Evolutionary conservation across 495 filamentous ascomycete species (phyloP).

Genomic region (Podospora fimiseda): DNA sequence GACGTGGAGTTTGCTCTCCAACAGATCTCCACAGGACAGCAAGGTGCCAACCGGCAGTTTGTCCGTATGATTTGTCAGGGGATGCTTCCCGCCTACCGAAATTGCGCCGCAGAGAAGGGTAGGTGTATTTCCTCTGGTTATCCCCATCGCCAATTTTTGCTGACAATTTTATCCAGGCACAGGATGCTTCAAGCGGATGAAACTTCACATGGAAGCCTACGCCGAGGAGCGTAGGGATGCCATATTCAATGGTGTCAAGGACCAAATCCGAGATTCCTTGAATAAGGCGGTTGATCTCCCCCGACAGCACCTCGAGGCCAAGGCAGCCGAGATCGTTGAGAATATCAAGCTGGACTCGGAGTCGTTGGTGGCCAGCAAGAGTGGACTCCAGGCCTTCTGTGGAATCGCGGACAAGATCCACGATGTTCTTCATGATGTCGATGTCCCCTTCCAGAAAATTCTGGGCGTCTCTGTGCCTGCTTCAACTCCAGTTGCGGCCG

Average conservation of each 20-base stretch:
- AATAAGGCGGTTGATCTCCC: background rate
- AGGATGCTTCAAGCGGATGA: background rate
- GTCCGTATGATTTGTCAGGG: constrained; percentile 36
- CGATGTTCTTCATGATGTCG: background rate
- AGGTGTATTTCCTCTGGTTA: constrained; percentile 5
- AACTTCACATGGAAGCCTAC: background rate
- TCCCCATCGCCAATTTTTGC: background rate
- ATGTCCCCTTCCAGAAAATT: background rate
- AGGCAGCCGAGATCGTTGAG: background rate
- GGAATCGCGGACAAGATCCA: background rate
- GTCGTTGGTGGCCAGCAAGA: background rate
- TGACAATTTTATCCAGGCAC: background rate
- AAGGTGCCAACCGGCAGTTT: constrained; percentile 50
- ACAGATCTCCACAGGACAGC: constrained; percentile 36
- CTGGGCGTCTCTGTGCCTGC: background rate
- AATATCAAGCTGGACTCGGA: background rate
- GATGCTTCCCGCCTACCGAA: constrained; percentile 40
- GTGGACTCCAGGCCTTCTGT: background rate
- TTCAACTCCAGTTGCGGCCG: too few species aligned
- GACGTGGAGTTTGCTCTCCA: constrained; percentile 26
- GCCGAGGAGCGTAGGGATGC: background rate
- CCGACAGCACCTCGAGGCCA: background rate
- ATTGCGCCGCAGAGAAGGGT: constrained; percentile 42
- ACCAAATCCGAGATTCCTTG: background rate
- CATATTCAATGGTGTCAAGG: background rate